Conservation (phyloP, 2,329 filamentous ascomycete genomes). For the Phialocephala sp. region DNA sequence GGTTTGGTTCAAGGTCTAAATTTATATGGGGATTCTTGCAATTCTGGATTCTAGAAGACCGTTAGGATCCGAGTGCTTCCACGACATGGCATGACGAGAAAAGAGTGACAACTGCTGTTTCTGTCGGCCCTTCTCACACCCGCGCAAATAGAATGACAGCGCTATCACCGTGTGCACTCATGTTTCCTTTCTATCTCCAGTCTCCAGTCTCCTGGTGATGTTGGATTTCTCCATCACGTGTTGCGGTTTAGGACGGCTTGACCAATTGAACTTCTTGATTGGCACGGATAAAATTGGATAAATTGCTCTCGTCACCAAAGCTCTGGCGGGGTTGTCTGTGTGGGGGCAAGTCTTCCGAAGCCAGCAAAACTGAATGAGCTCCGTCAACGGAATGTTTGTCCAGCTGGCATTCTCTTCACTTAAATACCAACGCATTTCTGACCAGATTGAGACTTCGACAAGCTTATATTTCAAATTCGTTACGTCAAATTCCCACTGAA, state of each 20-base stretch:
- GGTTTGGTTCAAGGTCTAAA: background rate
- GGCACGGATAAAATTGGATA: constrained; percentile 36
- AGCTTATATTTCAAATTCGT: background rate
- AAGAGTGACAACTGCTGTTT: background rate
- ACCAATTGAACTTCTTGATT: constrained; percentile 27
- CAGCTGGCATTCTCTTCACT: constrained; percentile 2
- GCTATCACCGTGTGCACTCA: background rate
- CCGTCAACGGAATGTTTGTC: constrained; percentile 12
- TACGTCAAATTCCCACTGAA: background rate
- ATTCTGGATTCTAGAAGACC: too few species aligned
- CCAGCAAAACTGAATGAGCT: constrained; percentile 12
- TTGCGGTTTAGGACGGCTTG: background rate
- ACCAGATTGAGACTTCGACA: background rate
- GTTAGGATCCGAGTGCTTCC: background rate
- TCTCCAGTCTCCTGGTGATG: background rate
- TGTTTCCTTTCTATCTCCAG: background rate
- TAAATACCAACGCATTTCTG: background rate
- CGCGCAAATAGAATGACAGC: background rate
- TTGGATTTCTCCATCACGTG: background rate
- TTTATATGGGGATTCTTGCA: background rate
- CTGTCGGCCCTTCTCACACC: background rate
- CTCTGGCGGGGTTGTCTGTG: constrained; percentile 26
- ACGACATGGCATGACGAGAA: constrained; percentile 2
- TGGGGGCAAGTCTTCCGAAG: constrained; percentile 22
- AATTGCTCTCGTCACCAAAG: constrained; percentile 18